These are phyloP conservation scores for Camillea tinctor DNA, from an alignment of 2,329 filamentous ascomycete species.

Conservation along the genomic window DNA sequence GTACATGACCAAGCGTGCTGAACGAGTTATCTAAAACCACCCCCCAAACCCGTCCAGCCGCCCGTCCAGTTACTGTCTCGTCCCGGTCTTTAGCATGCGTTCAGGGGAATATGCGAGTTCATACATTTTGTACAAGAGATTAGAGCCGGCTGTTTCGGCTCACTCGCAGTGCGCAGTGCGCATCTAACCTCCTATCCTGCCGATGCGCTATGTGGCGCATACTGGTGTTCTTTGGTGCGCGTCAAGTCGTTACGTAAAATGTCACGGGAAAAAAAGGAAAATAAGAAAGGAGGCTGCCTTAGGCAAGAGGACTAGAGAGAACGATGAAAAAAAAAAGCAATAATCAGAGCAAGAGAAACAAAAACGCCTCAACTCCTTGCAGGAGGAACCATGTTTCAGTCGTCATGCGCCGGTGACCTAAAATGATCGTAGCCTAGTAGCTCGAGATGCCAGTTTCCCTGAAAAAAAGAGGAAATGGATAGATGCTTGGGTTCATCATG, in stretches of 20 bases:
- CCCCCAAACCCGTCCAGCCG: slow-evolving; percentile 9
- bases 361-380: slow-evolving; percentile 28
- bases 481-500: slow-evolving; percentile 11
- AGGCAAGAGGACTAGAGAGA: slow-evolving; percentile 13
- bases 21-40: slow-evolving; percentile 5
- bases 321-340: slow-evolving; percentile 13
- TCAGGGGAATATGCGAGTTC: slow-evolving; percentile 26
- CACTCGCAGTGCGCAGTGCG: slow-evolving; percentile 28
- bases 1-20: slow-evolving; percentile 9
- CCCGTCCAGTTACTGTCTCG: slow-evolving; percentile 14
- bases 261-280: not conserved
- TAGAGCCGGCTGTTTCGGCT: slow-evolving; percentile 21
- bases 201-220: slow-evolving; percentile 29
- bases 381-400: slow-evolving; percentile 20
- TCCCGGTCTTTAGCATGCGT: slow-evolving; percentile 17
- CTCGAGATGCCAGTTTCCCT: slow-evolving; percentile 4
- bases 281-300: slow-evolving; percentile 11
- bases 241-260: slow-evolving; percentile 7
- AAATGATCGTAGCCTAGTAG: slow-evolving; percentile 1
- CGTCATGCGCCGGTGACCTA: slow-evolving; percentile 11
- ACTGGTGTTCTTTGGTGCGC: slow-evolving; percentile 20
- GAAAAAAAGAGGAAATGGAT: slow-evolving; percentile 6
- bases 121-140: slow-evolving; percentile 25
- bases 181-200: slow-evolving; percentile 28
- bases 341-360: slow-evolving; percentile 17